phyloP scores from a whole-genome alignment of 495 filamentous ascomycete species.

The Hypoxylon subgilvum region DNA sequence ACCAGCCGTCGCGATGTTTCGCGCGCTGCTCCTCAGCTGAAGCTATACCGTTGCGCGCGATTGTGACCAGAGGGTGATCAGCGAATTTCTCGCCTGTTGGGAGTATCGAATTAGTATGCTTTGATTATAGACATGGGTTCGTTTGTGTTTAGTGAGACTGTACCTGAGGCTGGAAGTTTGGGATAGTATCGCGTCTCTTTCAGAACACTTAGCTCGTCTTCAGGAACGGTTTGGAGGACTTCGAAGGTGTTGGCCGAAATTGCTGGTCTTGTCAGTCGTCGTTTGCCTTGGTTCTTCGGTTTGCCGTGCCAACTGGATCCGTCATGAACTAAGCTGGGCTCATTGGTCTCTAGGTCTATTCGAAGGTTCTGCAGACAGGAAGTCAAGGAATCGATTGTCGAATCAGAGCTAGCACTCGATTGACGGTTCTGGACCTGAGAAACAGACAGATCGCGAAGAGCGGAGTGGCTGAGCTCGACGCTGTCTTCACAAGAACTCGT shows the following conservation, averaged over 20 bases:
- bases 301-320: conserved; percentile 8
- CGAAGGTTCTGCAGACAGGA: conserved; percentile 41
- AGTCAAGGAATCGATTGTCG: conserved; percentile 40
- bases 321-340: conserved; percentile 6
- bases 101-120: conserved; percentile 3
- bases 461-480: conserved; percentile 25
- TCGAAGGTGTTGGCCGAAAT: conserved; percentile 40
- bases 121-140: background rate
- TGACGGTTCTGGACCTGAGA: conserved; percentile 42
- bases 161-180: conserved; percentile 37
- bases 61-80: conserved; percentile 41
- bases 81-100: conserved; percentile 28
- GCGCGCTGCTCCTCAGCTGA: conserved; percentile 48
- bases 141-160: background rate
- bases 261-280: conserved; percentile 33
- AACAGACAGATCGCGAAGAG: conserved; percentile 45
- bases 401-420: conserved; percentile 13
- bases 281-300: conserved; percentile 27
- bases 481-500: conserved; percentile 20
- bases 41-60: conserved; percentile 42
- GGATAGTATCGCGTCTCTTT: conserved; percentile 14
- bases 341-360: conserved; percentile 21
- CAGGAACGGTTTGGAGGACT: conserved; percentile 34
- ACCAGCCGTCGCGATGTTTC: conserved; percentile 60
- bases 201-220: conserved; percentile 25